phyloP scores from a whole-genome alignment of 805 yeast species.

The Jamesozyma rosinii region DNA sequence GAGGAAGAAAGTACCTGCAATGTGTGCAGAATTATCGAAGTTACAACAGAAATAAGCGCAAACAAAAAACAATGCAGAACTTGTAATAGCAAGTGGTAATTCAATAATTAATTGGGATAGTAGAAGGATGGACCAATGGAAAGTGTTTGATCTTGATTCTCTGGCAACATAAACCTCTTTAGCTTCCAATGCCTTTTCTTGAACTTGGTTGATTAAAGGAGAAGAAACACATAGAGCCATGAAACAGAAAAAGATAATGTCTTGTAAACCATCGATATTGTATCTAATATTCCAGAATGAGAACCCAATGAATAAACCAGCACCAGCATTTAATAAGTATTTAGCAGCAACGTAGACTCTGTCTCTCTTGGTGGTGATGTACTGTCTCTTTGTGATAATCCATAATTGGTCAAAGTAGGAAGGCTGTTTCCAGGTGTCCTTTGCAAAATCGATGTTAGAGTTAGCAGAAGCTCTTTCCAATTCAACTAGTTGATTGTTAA shows the following conservation, averaged over 20 bases:
- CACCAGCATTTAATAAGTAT: slow-evolving; percentile 39
- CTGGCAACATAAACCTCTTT: slow-evolving; percentile 63
- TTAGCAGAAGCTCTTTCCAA: slow-evolving; percentile 15
- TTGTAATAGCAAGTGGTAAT: slow-evolving; percentile 46
- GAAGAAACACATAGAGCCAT: slow-evolving; percentile 50
- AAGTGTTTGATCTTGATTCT: slow-evolving; percentile 64
- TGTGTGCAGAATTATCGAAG: slow-evolving; percentile 34
- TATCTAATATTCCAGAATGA: slow-evolving; percentile 53
- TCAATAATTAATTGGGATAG: slow-evolving; percentile 49
- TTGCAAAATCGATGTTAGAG: slow-evolving; percentile 14
- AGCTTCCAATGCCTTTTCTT: slow-evolving; percentile 47
- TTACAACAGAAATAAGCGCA: slow-evolving; percentile 45
- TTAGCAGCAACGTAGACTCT: slow-evolving; percentile 57
- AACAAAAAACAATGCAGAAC: slow-evolving; percentile 44
- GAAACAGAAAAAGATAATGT: slow-evolving; percentile 53
- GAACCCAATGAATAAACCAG: slow-evolving; percentile 67
- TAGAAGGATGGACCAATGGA: slow-evolving; percentile 58
- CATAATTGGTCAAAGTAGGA: slow-evolving; percentile 39
- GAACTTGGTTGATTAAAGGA: slow-evolving; percentile 56
- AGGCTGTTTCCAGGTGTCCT: slow-evolving; percentile 23
- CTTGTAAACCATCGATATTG: slow-evolving; percentile 47
- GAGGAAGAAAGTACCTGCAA: slow-evolving; percentile 44
- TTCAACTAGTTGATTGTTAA: slow-evolving; percentile 3
- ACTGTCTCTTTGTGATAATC: slow-evolving; percentile 36
- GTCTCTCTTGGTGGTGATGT: slow-evolving; percentile 46